Evolutionary conservation across 169 alveolate genomes (phyloP).

Genomic region (Eimeria necatrix): DNA sequence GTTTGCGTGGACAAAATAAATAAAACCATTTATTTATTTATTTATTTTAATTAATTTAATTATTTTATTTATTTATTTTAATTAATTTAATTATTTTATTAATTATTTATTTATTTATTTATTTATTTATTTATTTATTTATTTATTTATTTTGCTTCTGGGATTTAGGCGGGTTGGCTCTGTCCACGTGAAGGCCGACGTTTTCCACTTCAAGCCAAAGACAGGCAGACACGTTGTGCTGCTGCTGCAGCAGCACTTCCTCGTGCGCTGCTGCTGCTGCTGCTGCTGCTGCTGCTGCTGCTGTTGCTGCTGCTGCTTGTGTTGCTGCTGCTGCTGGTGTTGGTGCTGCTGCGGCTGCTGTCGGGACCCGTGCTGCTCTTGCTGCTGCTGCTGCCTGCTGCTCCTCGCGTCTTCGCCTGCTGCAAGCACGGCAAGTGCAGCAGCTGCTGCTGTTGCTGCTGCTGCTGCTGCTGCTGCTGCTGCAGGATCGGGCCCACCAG

Average conservation of each 20-base stretch:
- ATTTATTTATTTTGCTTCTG: too few species aligned
- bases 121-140: too few species aligned
- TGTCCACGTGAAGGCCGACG: background rate
- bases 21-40: too few species aligned
- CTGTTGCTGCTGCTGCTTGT: slow-evolving; percentile 10
- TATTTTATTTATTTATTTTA: too few species aligned
- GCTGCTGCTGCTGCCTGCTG: background rate
- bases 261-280: slow-evolving; percentile 24
- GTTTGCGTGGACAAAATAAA: too few species aligned
- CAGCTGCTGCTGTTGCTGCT: background rate
- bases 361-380: background rate
- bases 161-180: background rate
- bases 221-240: background rate
- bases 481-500: background rate
- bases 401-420: too few species aligned
- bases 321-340: background rate
- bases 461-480: slow-evolving; percentile 25
- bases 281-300: slow-evolving; percentile 11
- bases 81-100: too few species aligned
- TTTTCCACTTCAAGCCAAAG: slow-evolving; percentile 28
- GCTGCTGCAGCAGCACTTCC: slow-evolving; percentile 28
- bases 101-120: too few species aligned
- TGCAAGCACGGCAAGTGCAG: background rate
- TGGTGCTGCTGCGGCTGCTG: background rate
- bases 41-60: too few species aligned